phyloP scores from a whole-genome alignment of 2,329 filamentous ascomycete genomes.

The Tolypocladium tropicale region DNA sequence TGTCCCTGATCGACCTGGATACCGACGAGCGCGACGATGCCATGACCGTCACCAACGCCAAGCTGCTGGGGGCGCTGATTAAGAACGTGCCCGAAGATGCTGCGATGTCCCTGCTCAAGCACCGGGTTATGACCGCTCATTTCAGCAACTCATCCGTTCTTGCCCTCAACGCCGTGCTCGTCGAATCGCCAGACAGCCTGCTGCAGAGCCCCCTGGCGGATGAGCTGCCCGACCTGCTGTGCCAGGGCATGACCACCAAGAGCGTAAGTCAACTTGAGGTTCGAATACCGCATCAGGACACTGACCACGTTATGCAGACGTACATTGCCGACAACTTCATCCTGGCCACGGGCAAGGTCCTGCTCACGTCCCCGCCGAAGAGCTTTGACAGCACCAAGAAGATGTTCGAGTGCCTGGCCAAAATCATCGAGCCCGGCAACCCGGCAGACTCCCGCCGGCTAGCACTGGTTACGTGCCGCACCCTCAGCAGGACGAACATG shows the following conservation, averaged over 20 bases:
- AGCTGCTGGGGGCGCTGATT: conserved; percentile 78
- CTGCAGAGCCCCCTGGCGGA: conserved; percentile 55
- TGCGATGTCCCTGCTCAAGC: conserved; percentile 49
- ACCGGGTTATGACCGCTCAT: conserved; percentile 67
- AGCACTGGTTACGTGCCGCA: conserved; percentile 78
- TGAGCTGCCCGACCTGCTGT: conserved; percentile 67
- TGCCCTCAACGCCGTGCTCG: conserved; percentile 77
- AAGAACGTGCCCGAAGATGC: conserved; percentile 71
- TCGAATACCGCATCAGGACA: not conserved
- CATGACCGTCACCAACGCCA: conserved; percentile 84
- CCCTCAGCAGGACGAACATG: conserved; percentile 67
- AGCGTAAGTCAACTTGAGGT: conserved; percentile 45
- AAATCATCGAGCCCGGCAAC: conserved; percentile 65
- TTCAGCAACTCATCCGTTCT: conserved; percentile 72
- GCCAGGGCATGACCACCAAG: conserved; percentile 67
- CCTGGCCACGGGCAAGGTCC: conserved; percentile 81
- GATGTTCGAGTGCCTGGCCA: conserved; percentile 69
- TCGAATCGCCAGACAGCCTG: conserved; percentile 66
- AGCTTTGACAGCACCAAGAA: conserved; percentile 68
- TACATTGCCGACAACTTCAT: conserved; percentile 83
- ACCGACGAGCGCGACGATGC: conserved; percentile 61
- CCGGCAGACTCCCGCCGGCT: conserved; percentile 77
- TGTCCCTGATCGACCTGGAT: conserved; percentile 81
- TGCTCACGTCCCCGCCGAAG: conserved; percentile 59
- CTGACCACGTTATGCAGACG: conserved; percentile 34